These are phyloP conservation scores for Fusarium xylarioides DNA, from an alignment of 2,329 filamentous ascomycete genomes.

Conservation along the genomic window DNA sequence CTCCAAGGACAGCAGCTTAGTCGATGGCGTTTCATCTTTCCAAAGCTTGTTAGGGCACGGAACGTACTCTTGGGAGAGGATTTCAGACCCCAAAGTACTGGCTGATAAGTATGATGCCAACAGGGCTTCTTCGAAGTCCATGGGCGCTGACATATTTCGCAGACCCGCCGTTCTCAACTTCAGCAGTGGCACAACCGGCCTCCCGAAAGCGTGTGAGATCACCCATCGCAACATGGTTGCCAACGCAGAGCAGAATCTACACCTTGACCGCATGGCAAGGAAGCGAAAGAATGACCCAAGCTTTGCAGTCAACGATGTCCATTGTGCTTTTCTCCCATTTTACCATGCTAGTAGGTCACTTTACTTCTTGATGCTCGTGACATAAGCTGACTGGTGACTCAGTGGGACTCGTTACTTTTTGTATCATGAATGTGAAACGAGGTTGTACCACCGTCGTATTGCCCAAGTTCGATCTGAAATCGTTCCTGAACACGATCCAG, in stretches of 20 bases:
- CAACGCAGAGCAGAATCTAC: conserved; percentile 8
- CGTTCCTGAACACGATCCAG: neutral
- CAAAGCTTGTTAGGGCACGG: neutral
- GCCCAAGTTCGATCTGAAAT: neutral
- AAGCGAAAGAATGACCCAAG: neutral
- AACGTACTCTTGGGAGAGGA: neutral
- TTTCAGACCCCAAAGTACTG: neutral
- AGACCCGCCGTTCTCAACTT: conserved; percentile 4
- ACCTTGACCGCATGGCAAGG: neutral
- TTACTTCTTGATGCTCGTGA: fast-evolving
- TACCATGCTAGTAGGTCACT: conserved; percentile 7
- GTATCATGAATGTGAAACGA: neutral
- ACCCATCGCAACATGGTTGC: conserved; percentile 8
- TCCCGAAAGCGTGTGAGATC: neutral
- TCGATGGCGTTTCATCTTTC: neutral
- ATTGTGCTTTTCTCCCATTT: conserved; percentile 1
- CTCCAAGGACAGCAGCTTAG: no score
- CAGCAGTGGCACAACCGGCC: conserved; percentile 3
- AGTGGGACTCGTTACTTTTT: neutral
- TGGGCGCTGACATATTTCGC: fast-evolving
- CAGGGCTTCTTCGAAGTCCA: fast-evolving
- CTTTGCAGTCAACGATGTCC: neutral
- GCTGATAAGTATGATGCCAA: neutral
- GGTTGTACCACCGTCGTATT: neutral
- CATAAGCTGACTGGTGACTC: fast-evolving